phyloP scores from a whole-genome alignment of 208 protist species.

The Wallacemonas rigidus region DNA sequence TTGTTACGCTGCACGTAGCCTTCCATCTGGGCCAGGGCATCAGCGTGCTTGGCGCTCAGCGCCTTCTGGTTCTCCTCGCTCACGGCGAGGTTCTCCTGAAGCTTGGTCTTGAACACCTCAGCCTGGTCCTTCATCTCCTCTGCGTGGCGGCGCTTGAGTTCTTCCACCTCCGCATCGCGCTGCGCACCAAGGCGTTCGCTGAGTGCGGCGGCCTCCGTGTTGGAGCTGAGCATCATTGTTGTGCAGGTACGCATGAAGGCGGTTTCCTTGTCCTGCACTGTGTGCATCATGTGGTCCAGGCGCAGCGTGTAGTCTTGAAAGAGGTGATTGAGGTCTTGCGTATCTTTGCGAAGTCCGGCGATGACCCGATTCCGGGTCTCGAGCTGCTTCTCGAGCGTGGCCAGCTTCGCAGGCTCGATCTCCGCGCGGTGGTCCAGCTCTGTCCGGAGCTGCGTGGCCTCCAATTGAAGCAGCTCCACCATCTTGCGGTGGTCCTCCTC shows the following conservation, averaged over 20 bases:
- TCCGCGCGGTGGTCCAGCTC: slow-evolving; percentile 43
- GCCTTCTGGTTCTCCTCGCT: slow-evolving; percentile 35
- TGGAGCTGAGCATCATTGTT: slow-evolving; percentile 21
- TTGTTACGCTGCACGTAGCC: slow-evolving; percentile 51
- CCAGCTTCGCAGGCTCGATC: slow-evolving; percentile 29
- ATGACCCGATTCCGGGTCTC: slow-evolving; percentile 19
- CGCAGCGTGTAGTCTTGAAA: slow-evolving; percentile 23
- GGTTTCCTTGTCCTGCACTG: slow-evolving; percentile 21
- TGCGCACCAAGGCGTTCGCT: slow-evolving; percentile 18
- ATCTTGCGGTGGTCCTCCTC: slow-evolving; percentile 36
- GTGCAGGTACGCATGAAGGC: slow-evolving; percentile 25
- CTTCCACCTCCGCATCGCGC: slow-evolving; percentile 23
- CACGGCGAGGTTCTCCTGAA: slow-evolving; percentile 37
- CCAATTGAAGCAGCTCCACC: slow-evolving; percentile 43
- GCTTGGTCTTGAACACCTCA: slow-evolving; percentile 26
- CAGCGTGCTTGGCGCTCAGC: slow-evolving; percentile 38
- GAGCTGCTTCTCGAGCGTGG: slow-evolving; percentile 33
- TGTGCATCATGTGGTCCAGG: slow-evolving; percentile 7
- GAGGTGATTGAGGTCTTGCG: slow-evolving; percentile 7
- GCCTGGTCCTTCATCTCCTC: slow-evolving; percentile 38
- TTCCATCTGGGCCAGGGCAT: slow-evolving; percentile 42
- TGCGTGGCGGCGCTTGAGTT: slow-evolving; percentile 29
- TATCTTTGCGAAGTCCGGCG: slow-evolving; percentile 14
- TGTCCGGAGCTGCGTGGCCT: slow-evolving; percentile 35
- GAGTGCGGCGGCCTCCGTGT: slow-evolving; percentile 28